These are phyloP conservation scores for Thelonectria rubi DNA, from an alignment of 2,329 filamentous ascomycete species.

Conservation along the genomic window DNA sequence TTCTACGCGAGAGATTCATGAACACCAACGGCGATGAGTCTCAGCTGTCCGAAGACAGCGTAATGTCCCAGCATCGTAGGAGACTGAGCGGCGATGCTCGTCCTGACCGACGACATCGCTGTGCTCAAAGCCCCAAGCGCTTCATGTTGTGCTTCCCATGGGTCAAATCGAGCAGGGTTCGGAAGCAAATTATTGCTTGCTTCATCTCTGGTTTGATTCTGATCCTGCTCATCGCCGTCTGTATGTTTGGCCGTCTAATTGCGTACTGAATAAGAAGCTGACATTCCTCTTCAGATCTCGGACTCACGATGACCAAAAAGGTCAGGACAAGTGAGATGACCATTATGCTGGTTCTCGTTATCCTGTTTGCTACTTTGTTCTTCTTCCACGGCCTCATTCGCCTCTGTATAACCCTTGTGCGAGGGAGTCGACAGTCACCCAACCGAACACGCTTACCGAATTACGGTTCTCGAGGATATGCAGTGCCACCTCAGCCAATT, in stretches of 20 bases:
- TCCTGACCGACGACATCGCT: background rate
- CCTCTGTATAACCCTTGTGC: constrained; percentile 72
- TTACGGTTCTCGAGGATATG: constrained; percentile 69
- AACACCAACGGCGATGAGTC: background rate
- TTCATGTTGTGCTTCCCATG: constrained; percentile 66
- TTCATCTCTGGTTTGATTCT: constrained; percentile 73
- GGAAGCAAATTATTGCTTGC: constrained; percentile 66
- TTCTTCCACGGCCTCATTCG: constrained; percentile 83
- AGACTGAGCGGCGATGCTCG: background rate
- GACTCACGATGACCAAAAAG: constrained; percentile 72
- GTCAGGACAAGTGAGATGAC: constrained; percentile 76
- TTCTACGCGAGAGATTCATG: background rate
- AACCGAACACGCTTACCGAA: constrained; percentile 45
- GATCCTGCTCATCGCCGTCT: constrained; percentile 67
- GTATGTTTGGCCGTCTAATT: constrained; percentile 59
- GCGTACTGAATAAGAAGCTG: constrained; percentile 4
- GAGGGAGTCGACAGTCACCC: constrained; percentile 50
- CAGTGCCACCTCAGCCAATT: constrained; percentile 77
- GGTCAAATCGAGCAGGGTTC: constrained; percentile 62
- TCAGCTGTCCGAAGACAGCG: constrained; percentile 1
- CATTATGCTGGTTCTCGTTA: constrained; percentile 80
- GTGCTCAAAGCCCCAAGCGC: constrained; percentile 45
- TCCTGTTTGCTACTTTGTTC: constrained; percentile 77
- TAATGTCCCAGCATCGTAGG: background rate
- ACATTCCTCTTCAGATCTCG: constrained; percentile 68